A percentile compares a stretch with the other conserved stretches of the same genome.
These are phyloP conservation scores for Pseudotulostoma volvatum DNA, from an alignment of 495 filamentous ascomycete genomes.

Conservation along the genomic window DNA sequence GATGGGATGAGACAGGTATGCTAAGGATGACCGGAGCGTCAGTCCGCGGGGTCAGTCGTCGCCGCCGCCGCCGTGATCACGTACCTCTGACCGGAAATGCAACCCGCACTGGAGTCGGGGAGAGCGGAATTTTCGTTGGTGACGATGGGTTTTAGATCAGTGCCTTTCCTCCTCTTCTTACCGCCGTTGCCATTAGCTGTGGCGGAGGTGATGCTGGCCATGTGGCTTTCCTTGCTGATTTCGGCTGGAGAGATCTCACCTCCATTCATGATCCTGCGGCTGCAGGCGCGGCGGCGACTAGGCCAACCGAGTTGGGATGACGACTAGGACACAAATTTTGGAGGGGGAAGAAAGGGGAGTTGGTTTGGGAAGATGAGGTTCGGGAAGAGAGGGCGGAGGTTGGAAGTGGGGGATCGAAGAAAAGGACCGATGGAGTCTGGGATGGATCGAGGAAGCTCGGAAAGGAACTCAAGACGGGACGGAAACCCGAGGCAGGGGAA, in stretches of 20 bases:
- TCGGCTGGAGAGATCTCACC: slow-evolving; percentile 57
- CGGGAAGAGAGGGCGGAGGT: neutral
- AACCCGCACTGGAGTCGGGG: slow-evolving; percentile 21
- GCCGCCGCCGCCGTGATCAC: slow-evolving; percentile 5
- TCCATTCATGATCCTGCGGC: slow-evolving; percentile 46
- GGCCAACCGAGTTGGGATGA: neutral
- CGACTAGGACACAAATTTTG: neutral
- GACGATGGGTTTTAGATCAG: slow-evolving; percentile 79
- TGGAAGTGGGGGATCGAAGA: too few species aligned
- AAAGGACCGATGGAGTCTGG: too few species aligned
- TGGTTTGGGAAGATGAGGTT: slow-evolving; percentile 1
- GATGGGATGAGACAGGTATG: slow-evolving; percentile 24
- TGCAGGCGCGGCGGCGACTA: slow-evolving; percentile 3
- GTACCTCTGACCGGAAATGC: slow-evolving; percentile 37
- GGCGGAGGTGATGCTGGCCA: slow-evolving; percentile 41
- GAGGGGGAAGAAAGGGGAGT: neutral
- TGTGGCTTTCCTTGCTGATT: slow-evolving; percentile 66
- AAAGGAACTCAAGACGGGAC: too few species aligned
- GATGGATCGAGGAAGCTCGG: too few species aligned
- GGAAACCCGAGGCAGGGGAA: too few species aligned
- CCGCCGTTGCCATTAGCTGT: slow-evolving; percentile 46
- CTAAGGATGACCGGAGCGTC: slow-evolving; percentile 11
- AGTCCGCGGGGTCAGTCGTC: neutral
- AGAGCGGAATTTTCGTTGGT: slow-evolving; percentile 48
- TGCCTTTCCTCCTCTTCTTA: slow-evolving; percentile 78